Base-by-base conservation (phyloP, 345 rosid genomes). In the Eucalyptus virginea region DNA sequence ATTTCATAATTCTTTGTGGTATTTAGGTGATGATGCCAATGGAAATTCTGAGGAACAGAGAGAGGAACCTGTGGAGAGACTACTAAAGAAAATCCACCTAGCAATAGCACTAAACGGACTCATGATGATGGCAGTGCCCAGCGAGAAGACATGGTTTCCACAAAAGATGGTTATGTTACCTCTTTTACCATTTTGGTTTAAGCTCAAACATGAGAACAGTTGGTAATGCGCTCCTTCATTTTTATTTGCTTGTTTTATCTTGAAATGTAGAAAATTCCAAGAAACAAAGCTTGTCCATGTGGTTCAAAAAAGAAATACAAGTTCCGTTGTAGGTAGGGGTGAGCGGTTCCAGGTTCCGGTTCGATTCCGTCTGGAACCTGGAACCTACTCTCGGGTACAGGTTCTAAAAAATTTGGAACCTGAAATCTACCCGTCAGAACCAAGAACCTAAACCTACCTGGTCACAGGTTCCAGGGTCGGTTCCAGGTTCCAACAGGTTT, bases 291-390 rank as follows among this genome's bases (percentile, higher is more conserved):
- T 26, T 96, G 99, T 88, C 95, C 96, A 42, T 96, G 98, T 88
- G 99, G 99, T 85, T 97, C 99, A 44, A 95, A 93, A 96, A 97
- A 93, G 95, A 98, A 96, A 92, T 93, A 95, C 93, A 98, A 96
- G 92, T 92, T 98, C 67, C 95, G 98, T 90, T 98, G 99, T 86
- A 98, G 98, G 89, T 88, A n/a, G n/a, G n/a, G n/a, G n/a, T n/a
- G n/a, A n/a, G n/a, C n/a, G n/a, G n/a, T n/a, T n/a, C n/a, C n/a
- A n/a, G n/a, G n/a, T n/a, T n/a, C n/a, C n/a, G n/a, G n/a, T n/a
- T n/a, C n/a, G n/a, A n/a, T n/a, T n/a, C n/a, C n/a, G n/a, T n/a
- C n/a, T n/a, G n/a, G n/a, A n/a, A n/a, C n/a, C n/a, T n/a, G n/a
- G n/a, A n/a, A n/a, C n/a, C n/a, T n/a, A n/a, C n/a, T n/a, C n/a